Conservation (phyloP, 192 early-diverging fungal species). For the Phlyctochytrium bullatum region DNA sequence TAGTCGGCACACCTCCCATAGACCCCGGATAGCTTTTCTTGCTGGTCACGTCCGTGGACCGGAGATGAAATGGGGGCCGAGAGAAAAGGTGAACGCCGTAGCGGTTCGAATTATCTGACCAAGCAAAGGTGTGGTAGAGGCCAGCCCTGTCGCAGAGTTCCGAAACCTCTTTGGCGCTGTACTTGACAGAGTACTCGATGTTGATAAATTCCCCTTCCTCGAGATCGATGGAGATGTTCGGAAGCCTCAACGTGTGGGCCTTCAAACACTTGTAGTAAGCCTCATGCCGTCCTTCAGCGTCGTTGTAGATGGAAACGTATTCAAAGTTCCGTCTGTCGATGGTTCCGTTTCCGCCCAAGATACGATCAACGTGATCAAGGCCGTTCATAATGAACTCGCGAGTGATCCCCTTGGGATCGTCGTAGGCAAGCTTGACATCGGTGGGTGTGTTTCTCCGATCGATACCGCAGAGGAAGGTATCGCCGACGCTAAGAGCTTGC, state of each 20-base stretch:
- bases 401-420: constrained; percentile 76
- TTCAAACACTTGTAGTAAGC: constrained; percentile 69
- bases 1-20: constrained; percentile 48
- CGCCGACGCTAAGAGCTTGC: constrained; percentile 60
- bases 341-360: constrained; percentile 66
- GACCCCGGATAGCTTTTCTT: not conserved
- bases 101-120: constrained; percentile 35
- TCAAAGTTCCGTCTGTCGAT: constrained; percentile 49
- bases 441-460: constrained; percentile 74
- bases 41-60: constrained; percentile 19
- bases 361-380: constrained; percentile 70
- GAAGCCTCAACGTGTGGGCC: constrained; percentile 50
- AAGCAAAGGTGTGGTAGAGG: constrained; percentile 37
- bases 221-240: constrained; percentile 37
- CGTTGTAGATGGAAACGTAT: constrained; percentile 76
- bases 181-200: constrained; percentile 90
- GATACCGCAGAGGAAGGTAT: constrained; percentile 80
- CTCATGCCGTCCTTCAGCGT: constrained; percentile 70
- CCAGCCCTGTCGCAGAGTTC: constrained; percentile 30
- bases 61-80: constrained; percentile 40
- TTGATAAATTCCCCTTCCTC: constrained; percentile 78
- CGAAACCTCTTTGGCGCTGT: constrained; percentile 52
- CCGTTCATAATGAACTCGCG: constrained; percentile 84
- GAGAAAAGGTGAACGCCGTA: constrained; percentile 49
- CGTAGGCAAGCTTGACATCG: constrained; percentile 76